Conservation (phyloP, 2,329 filamentous ascomycete genomes). For the Colletotrichum shisoi region DNA sequence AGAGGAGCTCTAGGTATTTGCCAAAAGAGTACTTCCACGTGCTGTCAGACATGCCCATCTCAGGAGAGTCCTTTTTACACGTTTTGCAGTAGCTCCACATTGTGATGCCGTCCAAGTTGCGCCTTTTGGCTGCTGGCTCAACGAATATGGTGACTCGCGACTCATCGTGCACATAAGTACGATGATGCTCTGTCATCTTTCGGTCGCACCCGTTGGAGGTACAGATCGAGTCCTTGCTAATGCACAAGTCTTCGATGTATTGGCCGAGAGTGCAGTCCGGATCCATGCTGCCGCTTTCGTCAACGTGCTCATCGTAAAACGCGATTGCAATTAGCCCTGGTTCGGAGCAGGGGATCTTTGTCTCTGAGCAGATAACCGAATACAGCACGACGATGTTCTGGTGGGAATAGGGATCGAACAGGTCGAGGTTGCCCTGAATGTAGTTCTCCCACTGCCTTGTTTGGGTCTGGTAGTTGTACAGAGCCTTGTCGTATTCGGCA, state of each 20-base stretch:
- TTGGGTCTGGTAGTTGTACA: conserved; percentile 93
- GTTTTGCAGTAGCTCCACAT: conserved; percentile 99
- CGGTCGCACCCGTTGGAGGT: conserved; percentile 85
- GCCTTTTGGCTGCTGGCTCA: conserved; percentile 63
- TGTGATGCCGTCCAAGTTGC: conserved; percentile 71
- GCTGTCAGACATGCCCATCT: conserved; percentile 88
- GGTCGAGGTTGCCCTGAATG: conserved; percentile 82
- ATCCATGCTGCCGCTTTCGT: conserved; percentile 69
- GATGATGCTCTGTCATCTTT: conserved; percentile 89
- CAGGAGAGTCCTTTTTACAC: conserved; percentile 88
- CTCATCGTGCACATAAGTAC: conserved; percentile 96
- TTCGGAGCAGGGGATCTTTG: conserved; percentile 90
- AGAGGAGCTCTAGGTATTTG: conserved; percentile 96
- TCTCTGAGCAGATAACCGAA: conserved; percentile 91
- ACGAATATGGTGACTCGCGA: conserved; percentile 92
- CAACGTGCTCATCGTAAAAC: conserved; percentile 90
- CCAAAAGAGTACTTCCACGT: conserved; percentile 99
- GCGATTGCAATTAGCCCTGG: conserved; percentile 88
- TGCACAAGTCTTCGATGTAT: conserved; percentile 90
- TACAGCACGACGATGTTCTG: conserved; percentile 96
- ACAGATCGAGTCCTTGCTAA: conserved; percentile 78
- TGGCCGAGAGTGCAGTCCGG: conserved; percentile 93
- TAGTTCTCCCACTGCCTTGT: conserved; percentile 97
- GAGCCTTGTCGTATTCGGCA: conserved; percentile 93
- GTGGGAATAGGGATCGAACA: conserved; percentile 94